Percentiles rank a stretch among this genome's conserved stretches.
Evolutionary conservation across 1,139 yeast species (phyloP).

Genomic region (Yarrowia galli): DNA sequence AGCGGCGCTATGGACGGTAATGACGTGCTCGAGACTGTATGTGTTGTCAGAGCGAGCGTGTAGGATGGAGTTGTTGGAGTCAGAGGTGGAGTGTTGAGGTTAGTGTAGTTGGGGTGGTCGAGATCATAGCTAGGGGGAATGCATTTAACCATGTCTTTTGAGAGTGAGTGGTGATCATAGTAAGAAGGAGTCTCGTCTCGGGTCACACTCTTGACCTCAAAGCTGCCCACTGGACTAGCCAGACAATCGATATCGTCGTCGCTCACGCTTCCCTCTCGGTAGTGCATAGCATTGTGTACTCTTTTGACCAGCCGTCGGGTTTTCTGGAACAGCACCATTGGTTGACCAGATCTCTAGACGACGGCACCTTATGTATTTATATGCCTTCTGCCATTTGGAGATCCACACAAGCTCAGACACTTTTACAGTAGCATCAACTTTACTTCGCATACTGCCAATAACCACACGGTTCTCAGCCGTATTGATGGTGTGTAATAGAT

Average conservation of each 20-base stretch:
- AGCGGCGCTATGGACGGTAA: constrained; percentile 17
- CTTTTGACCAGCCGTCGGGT: constrained; percentile 25
- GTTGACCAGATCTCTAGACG: background rate
- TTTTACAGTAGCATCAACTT: constrained; percentile 1
- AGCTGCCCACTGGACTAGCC: constrained; percentile 11
- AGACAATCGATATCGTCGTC: constrained; percentile 8
- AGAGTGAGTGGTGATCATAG: background rate
- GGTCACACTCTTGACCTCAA: constrained; percentile 5
- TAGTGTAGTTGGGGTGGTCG: background rate
- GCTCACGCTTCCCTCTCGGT: constrained; percentile 14
- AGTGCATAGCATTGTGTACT: constrained; percentile 24
- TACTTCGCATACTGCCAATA: background rate
- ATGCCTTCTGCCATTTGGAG: background rate
- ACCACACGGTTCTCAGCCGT: constrained; percentile 1
- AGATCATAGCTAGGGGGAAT: constrained; percentile 4
- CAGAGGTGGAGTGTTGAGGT: constrained; percentile 13
- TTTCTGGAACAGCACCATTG: constrained; percentile 24
- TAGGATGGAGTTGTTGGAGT: background rate
- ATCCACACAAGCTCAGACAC: constrained; percentile 1
- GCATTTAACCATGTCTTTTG: background rate
- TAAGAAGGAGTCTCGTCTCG: background rate
- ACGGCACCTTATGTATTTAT: background rate
- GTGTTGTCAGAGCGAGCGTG: constrained; percentile 5
- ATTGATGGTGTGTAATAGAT: too few relatives aligned
- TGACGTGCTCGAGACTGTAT: constrained; percentile 8